These are phyloP conservation scores for Cytospora chrysosperma DNA, from an alignment of 2,329 filamentous ascomycete genomes.

Conservation along the genomic window DNA sequence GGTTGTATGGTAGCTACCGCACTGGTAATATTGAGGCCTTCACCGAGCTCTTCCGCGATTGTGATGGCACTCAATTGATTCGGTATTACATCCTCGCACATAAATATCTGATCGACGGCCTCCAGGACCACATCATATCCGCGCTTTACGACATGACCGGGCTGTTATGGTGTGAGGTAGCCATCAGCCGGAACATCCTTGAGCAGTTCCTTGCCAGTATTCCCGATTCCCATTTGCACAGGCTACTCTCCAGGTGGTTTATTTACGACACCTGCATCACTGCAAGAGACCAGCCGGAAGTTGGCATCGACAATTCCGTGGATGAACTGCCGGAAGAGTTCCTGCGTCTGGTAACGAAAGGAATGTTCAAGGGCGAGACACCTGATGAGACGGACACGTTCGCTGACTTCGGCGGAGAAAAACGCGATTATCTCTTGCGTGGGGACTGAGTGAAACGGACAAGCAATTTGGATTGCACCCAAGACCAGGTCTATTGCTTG, in stretches of 20 bases:
- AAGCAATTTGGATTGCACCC: not conserved
- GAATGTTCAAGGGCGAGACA: not conserved
- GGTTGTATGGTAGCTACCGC: constrained; percentile 29
- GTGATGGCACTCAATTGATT: not conserved
- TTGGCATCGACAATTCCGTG: not conserved
- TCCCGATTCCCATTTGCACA: constrained; percentile 2
- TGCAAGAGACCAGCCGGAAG: not conserved
- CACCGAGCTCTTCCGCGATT: too few relatives aligned
- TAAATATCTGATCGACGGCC: not conserved
- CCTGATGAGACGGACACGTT: rapidly evolving
- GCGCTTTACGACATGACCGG: not conserved
- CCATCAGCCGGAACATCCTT: not conserved
- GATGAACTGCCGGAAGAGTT: not conserved
- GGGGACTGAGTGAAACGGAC: not conserved
- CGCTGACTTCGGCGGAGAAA: not conserved
- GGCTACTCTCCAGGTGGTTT: not conserved
- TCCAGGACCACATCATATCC: constrained; percentile 3
- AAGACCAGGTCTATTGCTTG: too few relatives aligned
- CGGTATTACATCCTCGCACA: constrained; percentile 2
- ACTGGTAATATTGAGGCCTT: too few relatives aligned
- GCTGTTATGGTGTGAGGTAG: not conserved
- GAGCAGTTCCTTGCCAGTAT: not conserved
- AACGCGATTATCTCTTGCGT: not conserved
- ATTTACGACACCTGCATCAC: not conserved
- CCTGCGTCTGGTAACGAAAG: not conserved